Evolutionary conservation across 2,329 filamentous ascomycete species (phyloP).

Genomic region (Phoma sp.): DNA sequence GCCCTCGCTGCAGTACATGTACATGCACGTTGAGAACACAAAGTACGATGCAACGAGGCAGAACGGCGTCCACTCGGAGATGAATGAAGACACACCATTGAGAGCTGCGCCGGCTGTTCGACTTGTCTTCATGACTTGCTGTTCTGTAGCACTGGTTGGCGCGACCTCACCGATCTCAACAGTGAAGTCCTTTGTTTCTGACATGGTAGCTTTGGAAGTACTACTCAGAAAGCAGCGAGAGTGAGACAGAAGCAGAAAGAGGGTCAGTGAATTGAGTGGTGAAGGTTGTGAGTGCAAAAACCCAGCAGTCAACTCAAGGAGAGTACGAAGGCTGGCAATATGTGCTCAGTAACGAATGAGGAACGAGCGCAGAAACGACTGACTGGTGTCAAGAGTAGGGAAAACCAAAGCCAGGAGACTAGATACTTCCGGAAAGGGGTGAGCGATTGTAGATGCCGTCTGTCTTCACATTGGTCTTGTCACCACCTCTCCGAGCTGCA

Average conservation of each 20-base stretch:
- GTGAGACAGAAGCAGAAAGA: constrained; percentile 1
- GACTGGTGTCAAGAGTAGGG: not conserved
- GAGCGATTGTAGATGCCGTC: not conserved
- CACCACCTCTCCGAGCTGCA: not conserved
- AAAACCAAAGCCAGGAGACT: not conserved
- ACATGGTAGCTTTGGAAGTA: constrained; percentile 24
- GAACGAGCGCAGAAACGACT: not conserved
- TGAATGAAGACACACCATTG: constrained; percentile 33
- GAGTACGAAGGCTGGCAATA: constrained; percentile 3
- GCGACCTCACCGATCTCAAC: constrained; percentile 35
- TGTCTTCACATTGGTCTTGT: not conserved
- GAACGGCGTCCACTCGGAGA: constrained; percentile 53
- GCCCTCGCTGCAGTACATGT: constrained; percentile 48
- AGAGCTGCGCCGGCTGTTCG: constrained; percentile 7
- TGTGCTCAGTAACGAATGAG: not conserved
- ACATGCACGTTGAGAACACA: constrained; percentile 50
- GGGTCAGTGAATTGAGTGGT: constrained; percentile 32
- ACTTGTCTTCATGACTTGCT: constrained; percentile 9
- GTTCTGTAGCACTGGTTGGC: constrained; percentile 13
- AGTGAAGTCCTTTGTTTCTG: constrained; percentile 32
- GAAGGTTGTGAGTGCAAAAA: constrained; percentile 16
- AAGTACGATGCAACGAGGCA: constrained; percentile 52
- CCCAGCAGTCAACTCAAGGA: not conserved
- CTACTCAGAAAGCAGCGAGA: not conserved
- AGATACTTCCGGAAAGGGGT: not conserved